Conservation (phyloP, 1,284 basidiomycete genomes). For the Boletus semigastroideus region DNA sequence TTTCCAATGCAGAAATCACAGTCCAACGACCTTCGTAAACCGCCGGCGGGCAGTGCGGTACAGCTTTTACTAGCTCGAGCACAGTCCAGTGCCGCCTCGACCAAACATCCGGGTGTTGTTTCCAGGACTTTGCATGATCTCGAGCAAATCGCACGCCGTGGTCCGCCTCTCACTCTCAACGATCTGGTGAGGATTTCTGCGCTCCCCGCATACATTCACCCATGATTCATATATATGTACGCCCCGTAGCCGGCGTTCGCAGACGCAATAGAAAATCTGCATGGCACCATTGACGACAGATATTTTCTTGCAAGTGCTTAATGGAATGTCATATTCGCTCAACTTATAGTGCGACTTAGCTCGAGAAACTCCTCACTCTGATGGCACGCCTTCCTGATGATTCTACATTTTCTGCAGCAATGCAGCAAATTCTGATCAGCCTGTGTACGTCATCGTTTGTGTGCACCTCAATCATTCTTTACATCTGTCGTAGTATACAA, state of each 20-base stretch:
- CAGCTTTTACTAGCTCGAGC: slow-evolving; percentile 17
- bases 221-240: background rate
- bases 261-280: slow-evolving; percentile 49
- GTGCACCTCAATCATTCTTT: background rate
- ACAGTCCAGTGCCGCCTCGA: slow-evolving; percentile 1
- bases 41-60: slow-evolving; percentile 7
- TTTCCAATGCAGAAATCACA: slow-evolving; percentile 6
- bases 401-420: slow-evolving; percentile 34
- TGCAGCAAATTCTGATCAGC: slow-evolving; percentile 49
- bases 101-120: background rate
- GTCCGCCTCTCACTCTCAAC: slow-evolving; percentile 15
- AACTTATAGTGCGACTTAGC: slow-evolving; percentile 34
- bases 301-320: slow-evolving; percentile 45
- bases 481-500: slow-evolving; percentile 42
- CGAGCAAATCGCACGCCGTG: slow-evolving; percentile 24
- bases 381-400: slow-evolving; percentile 50
- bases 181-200: slow-evolving; percentile 22
- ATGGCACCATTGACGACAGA: slow-evolving; percentile 56
- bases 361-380: slow-evolving; percentile 53
- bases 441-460: slow-evolving; percentile 41
- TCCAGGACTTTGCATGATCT: slow-evolving; percentile 16
- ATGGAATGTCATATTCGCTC: background rate
- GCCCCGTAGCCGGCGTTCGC: slow-evolving; percentile 43
- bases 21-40: background rate
- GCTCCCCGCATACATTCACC: background rate